Percentiles rank a stretch among this genome's conserved stretches.
These are phyloP conservation scores for Phoenix roebelenii DNA, from an alignment of 176 grass and related monocot genomes.

Conservation along the genomic window DNA sequence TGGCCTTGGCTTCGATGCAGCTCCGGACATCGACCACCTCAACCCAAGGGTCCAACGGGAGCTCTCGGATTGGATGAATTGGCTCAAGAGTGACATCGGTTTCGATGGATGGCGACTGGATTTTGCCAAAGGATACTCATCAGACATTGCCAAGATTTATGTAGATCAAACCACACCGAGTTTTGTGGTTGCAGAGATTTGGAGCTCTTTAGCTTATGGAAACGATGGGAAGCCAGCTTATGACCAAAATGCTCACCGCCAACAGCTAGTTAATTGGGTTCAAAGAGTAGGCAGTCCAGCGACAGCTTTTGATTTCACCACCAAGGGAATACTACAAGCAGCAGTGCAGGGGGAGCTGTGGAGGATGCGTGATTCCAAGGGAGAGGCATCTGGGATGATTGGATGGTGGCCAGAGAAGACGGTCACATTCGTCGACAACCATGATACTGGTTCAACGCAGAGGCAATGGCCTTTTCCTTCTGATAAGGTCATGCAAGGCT, in stretches of 20 bases:
- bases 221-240: slow-evolving; percentile 42
- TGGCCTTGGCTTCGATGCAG: slow-evolving; percentile 35
- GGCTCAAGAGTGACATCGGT: slow-evolving; percentile 64
- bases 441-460: slow-evolving; percentile 79
- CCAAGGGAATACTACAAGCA: slow-evolving; percentile 63
- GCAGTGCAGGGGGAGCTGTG: slow-evolving; percentile 69
- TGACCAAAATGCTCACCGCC: slow-evolving; percentile 53
- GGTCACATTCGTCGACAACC: slow-evolving; percentile 83
- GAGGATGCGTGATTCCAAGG: slow-evolving; percentile 54
- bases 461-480: slow-evolving; percentile 48
- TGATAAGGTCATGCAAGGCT: slow-evolving; percentile 76
- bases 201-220: slow-evolving; percentile 56
- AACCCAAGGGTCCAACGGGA: slow-evolving; percentile 60
- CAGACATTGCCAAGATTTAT: slow-evolving; percentile 49
- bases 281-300: slow-evolving; percentile 42
- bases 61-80: slow-evolving; percentile 85
- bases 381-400: slow-evolving; percentile 63
- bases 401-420: slow-evolving; percentile 71
- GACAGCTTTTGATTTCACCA: slow-evolving; percentile 74
- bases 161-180: slow-evolving; percentile 34
- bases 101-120: slow-evolving; percentile 80
- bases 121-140: slow-evolving; percentile 67
- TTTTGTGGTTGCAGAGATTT: slow-evolving; percentile 74
- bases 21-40: slow-evolving; percentile 92
- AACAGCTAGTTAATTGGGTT: slow-evolving; percentile 66